Base-by-base conservation (phyloP, 2,329 filamentous ascomycete genomes). In the Sporothrix brunneoviolacea region DNA sequence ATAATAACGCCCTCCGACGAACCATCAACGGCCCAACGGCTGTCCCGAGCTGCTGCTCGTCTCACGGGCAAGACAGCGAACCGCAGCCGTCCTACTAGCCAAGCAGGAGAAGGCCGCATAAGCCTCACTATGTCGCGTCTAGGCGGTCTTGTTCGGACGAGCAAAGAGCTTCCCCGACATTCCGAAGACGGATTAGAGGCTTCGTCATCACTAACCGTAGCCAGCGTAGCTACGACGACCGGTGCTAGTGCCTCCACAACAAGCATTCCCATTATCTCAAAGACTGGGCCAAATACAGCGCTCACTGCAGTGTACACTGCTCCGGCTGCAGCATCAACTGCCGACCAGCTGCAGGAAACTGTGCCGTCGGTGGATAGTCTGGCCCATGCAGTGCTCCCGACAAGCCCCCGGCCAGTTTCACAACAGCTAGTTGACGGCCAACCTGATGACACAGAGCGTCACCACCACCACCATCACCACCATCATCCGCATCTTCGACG, bases 101-200 rank as follows among this genome's bases (percentile, higher is more conserved):
- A 82, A 57, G 74, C 70, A 1, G 77, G 79, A 24, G 80, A 83
- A 56, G 71, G 71, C 15, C 71, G 80, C 4, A 74, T 81, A 50
- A 81, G 76, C 59, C 67, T 75, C 16, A 77, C 75, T 3, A 79
- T 83, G 62, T 74, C 72, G 15, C 73, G 76, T n/a, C 64, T 80
- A 4, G 73, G 73, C 9, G 71, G 73, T 0, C 68, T 80, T 7
- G 72, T 74, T 58, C 74, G 72, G 45, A 58, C 70, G 8, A 78
- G 74, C 64, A 77, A 70, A 58, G 77, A 81, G 52, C 69, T 66
- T 0, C 60, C 71, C 50, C 65, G 66, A 32, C 67, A 68, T 39
- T 44, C 55, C 4, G 56, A 62, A 15, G 56, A 57, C 40, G 35
- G 39, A n/a, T n/a, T n/a, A n/a, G n/a, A n/a, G n/a, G n/a, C n/a